phyloP scores from a whole-genome alignment of 2,329 filamentous ascomycete species.

The Aspergillus thermomutatus region DNA sequence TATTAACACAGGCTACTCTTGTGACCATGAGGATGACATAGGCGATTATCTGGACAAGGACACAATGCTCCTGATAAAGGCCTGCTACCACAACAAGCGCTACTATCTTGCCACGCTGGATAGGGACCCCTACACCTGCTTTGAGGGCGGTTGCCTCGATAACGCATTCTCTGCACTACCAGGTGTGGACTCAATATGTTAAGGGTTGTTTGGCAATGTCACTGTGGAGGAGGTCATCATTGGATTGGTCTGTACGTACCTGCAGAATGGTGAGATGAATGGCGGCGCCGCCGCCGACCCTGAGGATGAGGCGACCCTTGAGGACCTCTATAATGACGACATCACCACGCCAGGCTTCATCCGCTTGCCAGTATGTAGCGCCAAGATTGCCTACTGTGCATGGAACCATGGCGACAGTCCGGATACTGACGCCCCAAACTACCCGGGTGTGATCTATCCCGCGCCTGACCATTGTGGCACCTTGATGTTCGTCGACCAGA shows the following conservation, averaged over 20 bases:
- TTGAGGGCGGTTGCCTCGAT: not conserved
- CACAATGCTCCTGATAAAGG: not conserved
- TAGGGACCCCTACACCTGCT: not conserved
- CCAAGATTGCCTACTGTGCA: not conserved
- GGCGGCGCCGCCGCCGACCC: constrained; percentile 2
- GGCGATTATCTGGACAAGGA: constrained; percentile 1
- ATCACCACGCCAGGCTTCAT: constrained; percentile 8
- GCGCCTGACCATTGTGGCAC: constrained; percentile 1
- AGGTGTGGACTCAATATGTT: constrained; percentile 2
- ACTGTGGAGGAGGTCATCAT: constrained; percentile 7
- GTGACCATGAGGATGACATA: not conserved
- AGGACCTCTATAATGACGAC: constrained; percentile 3
- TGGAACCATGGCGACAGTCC: not conserved
- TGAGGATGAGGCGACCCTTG: not conserved
- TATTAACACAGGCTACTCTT: constrained; percentile 2
- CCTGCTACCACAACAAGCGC: constrained; percentile 4
- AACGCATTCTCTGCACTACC: constrained; percentile 3
- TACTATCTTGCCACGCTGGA: constrained; percentile 5
- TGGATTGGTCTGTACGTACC: constrained; percentile 3
- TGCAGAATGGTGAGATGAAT: constrained; percentile 1
- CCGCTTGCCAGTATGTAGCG: constrained; percentile 4
- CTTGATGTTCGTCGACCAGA: constrained; percentile 35
- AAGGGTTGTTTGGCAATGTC: constrained; percentile 2
- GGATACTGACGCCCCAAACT: constrained; percentile 15
- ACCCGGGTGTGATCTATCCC: constrained; percentile 32